Percentiles rank a stretch among this genome's conserved stretches.
Conservation (phyloP, 2,329 filamentous ascomycete species). For the Hymenoscyphus fraxineus region DNA sequence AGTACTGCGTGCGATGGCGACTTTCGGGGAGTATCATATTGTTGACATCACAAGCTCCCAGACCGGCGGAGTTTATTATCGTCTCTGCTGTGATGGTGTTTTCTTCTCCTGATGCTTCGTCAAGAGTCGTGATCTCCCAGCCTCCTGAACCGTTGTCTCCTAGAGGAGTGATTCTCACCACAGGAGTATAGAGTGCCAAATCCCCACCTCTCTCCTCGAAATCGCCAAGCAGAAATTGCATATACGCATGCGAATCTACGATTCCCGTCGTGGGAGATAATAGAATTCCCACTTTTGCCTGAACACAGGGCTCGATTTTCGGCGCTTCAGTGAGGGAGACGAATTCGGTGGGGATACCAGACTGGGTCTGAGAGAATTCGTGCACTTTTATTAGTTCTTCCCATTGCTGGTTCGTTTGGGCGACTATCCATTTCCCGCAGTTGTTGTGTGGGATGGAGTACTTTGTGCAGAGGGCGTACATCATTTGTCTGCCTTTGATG, state of each 20-base stretch:
- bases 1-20: slow-evolving; percentile 61
- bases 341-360: slow-evolving; percentile 67
- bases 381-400: slow-evolving; percentile 48
- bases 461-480: slow-evolving; percentile 73
- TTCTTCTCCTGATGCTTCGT: slow-evolving; percentile 44
- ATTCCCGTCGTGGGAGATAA: slow-evolving; percentile 86
- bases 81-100: slow-evolving; percentile 68
- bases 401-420: slow-evolving; percentile 67
- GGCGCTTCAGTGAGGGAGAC: slow-evolving; percentile 59
- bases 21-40: slow-evolving; percentile 71
- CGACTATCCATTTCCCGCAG: slow-evolving; percentile 92
- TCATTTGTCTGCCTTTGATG: slow-evolving; percentile 67
- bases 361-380: slow-evolving; percentile 39
- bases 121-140: slow-evolving; percentile 63
- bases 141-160: slow-evolving; percentile 49
- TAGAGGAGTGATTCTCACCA: slow-evolving; percentile 49
- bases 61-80: slow-evolving; percentile 80
- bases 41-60: slow-evolving; percentile 70
- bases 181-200: slow-evolving; percentile 64
- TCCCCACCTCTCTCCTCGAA: slow-evolving; percentile 76
- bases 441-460: slow-evolving; percentile 67
- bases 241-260: slow-evolving; percentile 79
- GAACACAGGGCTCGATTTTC: slow-evolving; percentile 69
- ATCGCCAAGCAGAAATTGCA: slow-evolving; percentile 72
- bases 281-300: slow-evolving; percentile 68